Evolutionary conservation across 805 yeast genomes (phyloP), one percentile per base, ranked within the genome.

Genomic region (Candida tibetensis): DNA sequence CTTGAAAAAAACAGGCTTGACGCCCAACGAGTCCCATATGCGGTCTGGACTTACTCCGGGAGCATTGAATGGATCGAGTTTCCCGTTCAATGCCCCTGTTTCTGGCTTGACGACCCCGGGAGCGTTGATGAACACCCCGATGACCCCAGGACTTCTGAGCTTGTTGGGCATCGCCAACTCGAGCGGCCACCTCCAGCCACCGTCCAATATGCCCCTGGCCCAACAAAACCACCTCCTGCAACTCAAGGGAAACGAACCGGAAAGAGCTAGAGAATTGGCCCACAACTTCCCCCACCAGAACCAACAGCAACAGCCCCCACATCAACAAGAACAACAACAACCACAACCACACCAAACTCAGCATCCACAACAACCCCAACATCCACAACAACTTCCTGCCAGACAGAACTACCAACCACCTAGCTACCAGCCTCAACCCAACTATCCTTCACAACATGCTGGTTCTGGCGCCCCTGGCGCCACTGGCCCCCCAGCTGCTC

Each of bases 11-110:
- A 57, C 85, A 0, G 91, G 88, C 0, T 64, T 86, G 32, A 82
- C 89, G 0, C 93, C 93, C 2, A 84, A 81, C 57, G 95, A 85
- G 53, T 76, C 87, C 4, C 74, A 79, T 34, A 48, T 86, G 34
- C 70, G 95, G 47, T 69, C 85, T 0, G 91, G 93, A 0, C 56
- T 82, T 18, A 81, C 90, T 0, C 90, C 90, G 0, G 85, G 81
- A 2, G 62, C 54, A 1, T 41, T 55, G 23, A 52, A 45, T 36
- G 57, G 46, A 10, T 44, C 45, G 5, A 72, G 67, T n/a, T 60
- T 62, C 55, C 55, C 71, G 25, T 56, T 70, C 39, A 57, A 62
- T 27, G 60, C 39, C 34, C 69, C 44, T 41, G 58, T 51, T 42
- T 74, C 53, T 25, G 74, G 64, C 35, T 57, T 57, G 45, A 58